Evolutionary conservation across 2,329 filamentous ascomycete genomes (phyloP), one percentile per base, ranked within the genome.

Genomic region (Fusarium agapanthi): DNA sequence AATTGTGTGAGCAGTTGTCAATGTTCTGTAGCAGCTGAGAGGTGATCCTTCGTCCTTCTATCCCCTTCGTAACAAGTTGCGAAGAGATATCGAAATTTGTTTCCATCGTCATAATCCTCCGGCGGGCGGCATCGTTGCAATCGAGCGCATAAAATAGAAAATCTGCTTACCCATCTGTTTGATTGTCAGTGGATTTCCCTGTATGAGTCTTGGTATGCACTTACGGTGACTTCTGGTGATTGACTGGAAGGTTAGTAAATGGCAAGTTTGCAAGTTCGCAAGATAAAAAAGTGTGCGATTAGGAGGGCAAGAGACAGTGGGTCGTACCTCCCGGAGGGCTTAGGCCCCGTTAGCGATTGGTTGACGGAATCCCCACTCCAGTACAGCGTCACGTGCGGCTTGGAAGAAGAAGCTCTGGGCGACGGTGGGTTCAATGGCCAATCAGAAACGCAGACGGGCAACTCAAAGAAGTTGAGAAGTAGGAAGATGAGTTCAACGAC

Each of bases 121-220:
- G 56, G 74, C 76, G 32, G 65, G 69, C 74, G 74, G 69, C 75
- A 76, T 78, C 69, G 73, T 69, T 54, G 68, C 48, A 51, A 66
- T 75, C 70, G 71, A 66, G 50, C 43, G 66, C 43, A 72, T 69
- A 63, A 69, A 72, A 75, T 67, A 67, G 68, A 68, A 80, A 80
- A 71, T 67, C 38, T 77, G 81, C 88, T 90, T 90, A 90, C 88
- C 88, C 88, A 90, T 90, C 88, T 90, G 81, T 73, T 72, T 63
- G 45, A 71, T 76, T 75, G 81, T 87, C 80, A 87, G 84, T 79
- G 13, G 76, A 62, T 61, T 69, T 63, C 34, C 63, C 72, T 65
- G 41, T 48, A 81, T 82, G 77, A 82, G 78, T 81, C 75, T 66
- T 41, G 20, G 1, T 41, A 67, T 60, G 59, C 72, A 86, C 86